These are phyloP conservation scores for Cladophialophora chaetospira DNA, from an alignment of 2,329 filamentous ascomycete genomes.

Conservation along the genomic window DNA sequence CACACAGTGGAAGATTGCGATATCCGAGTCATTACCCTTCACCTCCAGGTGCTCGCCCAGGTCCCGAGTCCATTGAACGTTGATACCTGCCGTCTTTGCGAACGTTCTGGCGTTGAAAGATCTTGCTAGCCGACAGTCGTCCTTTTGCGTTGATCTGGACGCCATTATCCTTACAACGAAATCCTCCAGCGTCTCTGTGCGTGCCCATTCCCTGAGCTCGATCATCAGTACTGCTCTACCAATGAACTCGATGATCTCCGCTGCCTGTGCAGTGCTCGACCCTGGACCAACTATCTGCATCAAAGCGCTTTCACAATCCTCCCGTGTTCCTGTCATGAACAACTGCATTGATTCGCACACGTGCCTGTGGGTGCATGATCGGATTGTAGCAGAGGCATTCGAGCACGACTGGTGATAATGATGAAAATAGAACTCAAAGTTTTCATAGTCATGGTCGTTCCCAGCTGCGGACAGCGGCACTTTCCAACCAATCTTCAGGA, in stretches of 20 bases:
- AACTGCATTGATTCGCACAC: background rate
- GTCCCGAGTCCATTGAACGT: background rate
- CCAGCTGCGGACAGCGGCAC: no score
- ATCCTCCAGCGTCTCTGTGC: background rate
- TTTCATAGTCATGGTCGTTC: background rate
- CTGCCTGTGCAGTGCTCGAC: background rate
- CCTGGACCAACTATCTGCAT: background rate
- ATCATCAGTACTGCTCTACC: background rate
- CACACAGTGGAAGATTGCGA: background rate
- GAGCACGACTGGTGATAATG: background rate
- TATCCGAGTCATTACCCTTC: background rate
- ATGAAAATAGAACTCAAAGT: background rate
- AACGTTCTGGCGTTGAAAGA: background rate
- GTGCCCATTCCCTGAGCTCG: background rate
- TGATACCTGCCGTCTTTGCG: background rate
- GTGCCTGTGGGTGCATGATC: background rate
- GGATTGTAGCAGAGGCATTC: background rate
- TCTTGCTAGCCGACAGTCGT: background rate
- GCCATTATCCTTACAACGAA: background rate
- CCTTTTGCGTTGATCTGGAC: background rate
- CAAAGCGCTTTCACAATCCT: background rate
- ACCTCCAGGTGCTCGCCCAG: background rate
- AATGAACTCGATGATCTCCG: background rate
- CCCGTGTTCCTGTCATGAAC: background rate
- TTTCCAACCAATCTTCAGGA: background rate